Evolutionary conservation across 352 stramenopile species (phyloP), one percentile per base, ranked within the genome.

Genomic region (Aphanomyces stellatus): DNA sequence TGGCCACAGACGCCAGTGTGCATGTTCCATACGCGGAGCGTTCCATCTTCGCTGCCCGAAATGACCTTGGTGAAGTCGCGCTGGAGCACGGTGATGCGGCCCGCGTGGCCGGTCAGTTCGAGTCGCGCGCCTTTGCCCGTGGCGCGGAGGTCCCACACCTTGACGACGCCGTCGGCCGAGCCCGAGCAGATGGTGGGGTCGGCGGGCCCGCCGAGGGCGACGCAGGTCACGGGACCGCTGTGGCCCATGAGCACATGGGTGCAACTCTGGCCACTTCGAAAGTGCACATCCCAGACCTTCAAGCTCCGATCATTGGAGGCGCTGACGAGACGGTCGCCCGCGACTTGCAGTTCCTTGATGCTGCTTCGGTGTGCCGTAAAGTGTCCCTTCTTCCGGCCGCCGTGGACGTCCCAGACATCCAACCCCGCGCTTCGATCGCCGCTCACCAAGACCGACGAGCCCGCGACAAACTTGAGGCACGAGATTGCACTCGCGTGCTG

Each of bases 31-130:
- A 90, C 75, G 28, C 81, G 79, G 27, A 94, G 35, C 65, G 67
- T 77, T 17, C 84, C 83, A 57, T 94, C 85, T 57, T 92, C 84
- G 61, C 83, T 79, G 27, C 76, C 82, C 0, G 85, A 94, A 13
- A 94, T 78, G 33, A 94, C 72, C 49, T 84, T 85, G 34, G 83
- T 90, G 51, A 92, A 92, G 62, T 94, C 85, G 7, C 83, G 80
- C 61, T 90, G 79, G 15, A 94, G 72, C 55, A 77, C 78, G 33
- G 81, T 85, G 28, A 94, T 74, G 5, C 72, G 70, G 0, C 85
- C 83, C 0, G 42, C 40, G 31, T 91, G 83, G 3, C 81, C 78
- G 42, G 71, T 43, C 4, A 92, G 68, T 7, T 75, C 78, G 22
- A 94, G 76, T 0, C 81, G 79, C 15, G 83, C 82, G 0, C 84